A percentile compares a stretch with the other conserved stretches of the same genome.
phyloP scores from a whole-genome alignment of 805 yeast genomes.

The Monosporozyma aquatica region DNA sequence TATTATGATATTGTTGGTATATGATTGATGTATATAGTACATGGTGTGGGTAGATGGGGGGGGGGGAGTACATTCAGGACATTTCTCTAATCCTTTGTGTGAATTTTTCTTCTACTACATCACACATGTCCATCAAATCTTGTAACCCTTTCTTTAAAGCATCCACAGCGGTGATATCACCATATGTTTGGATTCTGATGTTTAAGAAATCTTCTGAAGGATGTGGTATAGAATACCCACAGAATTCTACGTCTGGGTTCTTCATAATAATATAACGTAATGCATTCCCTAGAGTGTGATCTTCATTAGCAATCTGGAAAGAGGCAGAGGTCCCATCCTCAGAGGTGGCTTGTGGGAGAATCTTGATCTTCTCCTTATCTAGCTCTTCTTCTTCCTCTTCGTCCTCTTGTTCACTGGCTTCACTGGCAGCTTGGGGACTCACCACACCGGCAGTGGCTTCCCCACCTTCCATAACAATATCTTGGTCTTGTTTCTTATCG shows the following conservation, averaged over 20 bases:
- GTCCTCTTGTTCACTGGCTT: neutral
- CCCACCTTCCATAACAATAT: conserved; percentile 4
- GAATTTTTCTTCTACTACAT: conserved; percentile 72
- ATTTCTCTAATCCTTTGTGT: conserved; percentile 52
- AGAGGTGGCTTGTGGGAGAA: conserved; percentile 69
- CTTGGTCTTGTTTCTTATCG: conserved; percentile 4
- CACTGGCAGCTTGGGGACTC: neutral
- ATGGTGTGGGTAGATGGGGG: neutral
- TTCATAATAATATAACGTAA: conserved; percentile 91
- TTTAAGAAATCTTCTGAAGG: conserved; percentile 89
- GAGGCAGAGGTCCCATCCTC: conserved; percentile 94
- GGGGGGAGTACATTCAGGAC: conserved; percentile 6
- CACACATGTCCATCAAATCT: conserved; percentile 74
- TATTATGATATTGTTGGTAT: neutral
- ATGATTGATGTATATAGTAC: neutral
- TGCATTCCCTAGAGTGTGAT: conserved; percentile 93
- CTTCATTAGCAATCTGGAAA: conserved; percentile 87
- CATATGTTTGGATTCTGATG: conserved; percentile 90
- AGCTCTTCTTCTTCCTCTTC: conserved; percentile 33
- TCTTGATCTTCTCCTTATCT: conserved; percentile 48
- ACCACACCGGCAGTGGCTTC: conserved; percentile 2
- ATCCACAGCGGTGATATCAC: conserved; percentile 73
- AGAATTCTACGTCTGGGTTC: conserved; percentile 95
- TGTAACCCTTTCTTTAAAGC: conserved; percentile 88
- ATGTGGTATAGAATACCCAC: conserved; percentile 97